A percentile compares a stretch with the other conserved stretches of the same genome.
phyloP scores from a whole-genome alignment of 2,329 filamentous ascomycete species.

The Paecilomyces dactylethromorphus region DNA sequence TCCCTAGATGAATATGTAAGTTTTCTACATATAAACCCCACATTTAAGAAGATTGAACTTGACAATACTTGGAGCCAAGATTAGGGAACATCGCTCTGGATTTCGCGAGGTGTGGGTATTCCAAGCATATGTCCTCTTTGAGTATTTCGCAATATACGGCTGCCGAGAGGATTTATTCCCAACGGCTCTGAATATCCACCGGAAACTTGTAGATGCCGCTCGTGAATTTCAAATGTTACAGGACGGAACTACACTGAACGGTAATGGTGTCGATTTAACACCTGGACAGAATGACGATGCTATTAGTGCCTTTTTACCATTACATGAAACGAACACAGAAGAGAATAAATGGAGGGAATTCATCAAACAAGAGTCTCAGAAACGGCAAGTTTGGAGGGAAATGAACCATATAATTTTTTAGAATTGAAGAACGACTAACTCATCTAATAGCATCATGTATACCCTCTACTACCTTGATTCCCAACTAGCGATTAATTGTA shows the following conservation, averaged over 20 bases:
- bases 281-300: neutral
- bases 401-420: neutral
- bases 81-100: neutral
- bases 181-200: neutral
- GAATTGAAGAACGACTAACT: neutral
- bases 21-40: neutral
- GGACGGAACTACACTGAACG: constrained; percentile 1
- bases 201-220: neutral
- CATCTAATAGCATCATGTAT: neutral
- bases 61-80: neutral
- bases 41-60: neutral
- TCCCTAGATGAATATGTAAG: neutral
- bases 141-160: neutral
- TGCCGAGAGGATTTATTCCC: neutral
- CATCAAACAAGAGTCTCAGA: neutral
- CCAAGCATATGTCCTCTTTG: constrained; percentile 1
- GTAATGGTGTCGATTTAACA: neutral
- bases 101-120: neutral
- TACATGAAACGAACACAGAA: neutral
- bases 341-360: neutral
- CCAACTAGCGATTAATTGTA: neutral
- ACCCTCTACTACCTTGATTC: constrained; percentile 1
- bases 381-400: neutral
- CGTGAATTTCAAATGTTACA: neutral
- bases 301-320: too few species aligned